Percentiles rank a stretch among this genome's conserved stretches.
Conservation (phyloP, 2,329 filamentous ascomycete species). For the Helotiales sp. region DNA sequence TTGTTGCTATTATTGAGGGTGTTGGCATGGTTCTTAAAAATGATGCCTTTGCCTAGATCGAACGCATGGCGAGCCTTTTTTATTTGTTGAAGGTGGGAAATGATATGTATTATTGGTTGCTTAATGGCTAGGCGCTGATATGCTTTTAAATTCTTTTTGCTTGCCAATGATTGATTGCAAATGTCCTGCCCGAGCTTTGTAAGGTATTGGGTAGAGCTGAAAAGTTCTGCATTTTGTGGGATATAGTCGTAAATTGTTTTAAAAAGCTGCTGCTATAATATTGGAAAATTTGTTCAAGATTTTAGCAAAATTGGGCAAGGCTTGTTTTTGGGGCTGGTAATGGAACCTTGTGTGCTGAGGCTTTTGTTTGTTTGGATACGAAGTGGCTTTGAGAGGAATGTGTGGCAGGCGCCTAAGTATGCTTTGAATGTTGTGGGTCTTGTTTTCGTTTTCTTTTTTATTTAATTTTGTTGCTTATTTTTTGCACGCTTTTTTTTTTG, state of each 20-base stretch:
- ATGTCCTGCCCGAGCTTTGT: conserved; percentile 33
- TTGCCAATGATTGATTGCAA: conserved; percentile 25
- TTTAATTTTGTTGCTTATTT: conserved; percentile 19
- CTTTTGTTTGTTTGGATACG: conserved; percentile 36
- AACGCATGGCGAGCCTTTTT: conserved; percentile 38
- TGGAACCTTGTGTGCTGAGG: conserved; percentile 34
- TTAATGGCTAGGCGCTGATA: too few species aligned
- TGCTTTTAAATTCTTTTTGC: too few species aligned
- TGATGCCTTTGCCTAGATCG: conserved; percentile 30
- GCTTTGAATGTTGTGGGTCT: conserved; percentile 32
- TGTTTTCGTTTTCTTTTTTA: conserved; percentile 28
- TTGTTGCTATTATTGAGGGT: conserved; percentile 33
- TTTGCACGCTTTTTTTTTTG: conserved; percentile 24
- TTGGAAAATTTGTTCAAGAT: conserved; percentile 32
- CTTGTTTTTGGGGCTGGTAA: conserved; percentile 35
- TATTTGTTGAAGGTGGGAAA: conserved; percentile 39
- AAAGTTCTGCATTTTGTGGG: too few species aligned
- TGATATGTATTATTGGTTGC: conserved; percentile 38
- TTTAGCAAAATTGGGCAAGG: conserved; percentile 32
- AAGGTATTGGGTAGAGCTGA: conserved; percentile 35
- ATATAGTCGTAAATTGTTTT: too few species aligned
- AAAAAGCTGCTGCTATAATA: conserved; percentile 28
- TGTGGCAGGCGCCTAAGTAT: conserved; percentile 32
- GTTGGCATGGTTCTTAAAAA: too few species aligned
- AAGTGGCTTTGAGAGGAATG: conserved; percentile 33